A percentile compares a stretch with the other conserved stretches of the same genome.
Evolutionary conservation across 352 stramenopile genomes (phyloP).

Genomic region (Phytophthora kernoviae): DNA sequence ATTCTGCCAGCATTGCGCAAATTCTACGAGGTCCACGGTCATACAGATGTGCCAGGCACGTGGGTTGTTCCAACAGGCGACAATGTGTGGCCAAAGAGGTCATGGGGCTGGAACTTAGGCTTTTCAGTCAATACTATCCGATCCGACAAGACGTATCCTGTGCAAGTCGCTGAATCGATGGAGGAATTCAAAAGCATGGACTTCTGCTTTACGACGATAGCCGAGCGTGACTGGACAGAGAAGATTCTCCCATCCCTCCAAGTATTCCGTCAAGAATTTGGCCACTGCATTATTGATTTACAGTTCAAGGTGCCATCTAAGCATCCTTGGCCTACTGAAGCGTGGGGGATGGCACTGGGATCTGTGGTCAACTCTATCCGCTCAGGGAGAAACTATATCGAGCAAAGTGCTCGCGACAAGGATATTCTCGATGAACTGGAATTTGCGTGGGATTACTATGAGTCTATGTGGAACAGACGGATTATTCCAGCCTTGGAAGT

Average conservation of each 20-base stretch:
- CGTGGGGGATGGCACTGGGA: conserved; percentile 37
- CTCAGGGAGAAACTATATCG: conserved; percentile 24
- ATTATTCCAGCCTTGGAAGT: conserved; percentile 41
- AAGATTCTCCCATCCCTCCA: conserved; percentile 40
- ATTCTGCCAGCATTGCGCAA: conserved; percentile 36
- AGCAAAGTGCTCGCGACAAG: conserved; percentile 41
- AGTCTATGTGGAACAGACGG: conserved; percentile 36
- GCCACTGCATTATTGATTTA: conserved; percentile 32
- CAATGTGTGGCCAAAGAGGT: conserved; percentile 20
- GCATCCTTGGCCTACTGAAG: conserved; percentile 28
- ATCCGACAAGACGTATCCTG: conserved; percentile 20
- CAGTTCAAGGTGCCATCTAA: conserved; percentile 21
- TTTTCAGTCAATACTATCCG: conserved; percentile 43
- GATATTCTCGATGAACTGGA: conserved; percentile 37
- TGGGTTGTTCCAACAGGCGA: conserved; percentile 27
- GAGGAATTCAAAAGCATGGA: conserved; percentile 36
- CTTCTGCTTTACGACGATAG: conserved; percentile 47
- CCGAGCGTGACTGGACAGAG: conserved; percentile 43
- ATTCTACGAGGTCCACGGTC: conserved; percentile 27
- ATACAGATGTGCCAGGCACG: conserved; percentile 28
- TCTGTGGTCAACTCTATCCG: conserved; percentile 42
- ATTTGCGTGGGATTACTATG: conserved; percentile 41
- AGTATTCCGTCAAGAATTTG: conserved; percentile 26
- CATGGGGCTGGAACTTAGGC: conserved; percentile 37
- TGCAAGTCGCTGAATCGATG: conserved; percentile 24